Base-by-base conservation (phyloP, 805 yeast genomes). In the Candida mattraensis region DNA sequence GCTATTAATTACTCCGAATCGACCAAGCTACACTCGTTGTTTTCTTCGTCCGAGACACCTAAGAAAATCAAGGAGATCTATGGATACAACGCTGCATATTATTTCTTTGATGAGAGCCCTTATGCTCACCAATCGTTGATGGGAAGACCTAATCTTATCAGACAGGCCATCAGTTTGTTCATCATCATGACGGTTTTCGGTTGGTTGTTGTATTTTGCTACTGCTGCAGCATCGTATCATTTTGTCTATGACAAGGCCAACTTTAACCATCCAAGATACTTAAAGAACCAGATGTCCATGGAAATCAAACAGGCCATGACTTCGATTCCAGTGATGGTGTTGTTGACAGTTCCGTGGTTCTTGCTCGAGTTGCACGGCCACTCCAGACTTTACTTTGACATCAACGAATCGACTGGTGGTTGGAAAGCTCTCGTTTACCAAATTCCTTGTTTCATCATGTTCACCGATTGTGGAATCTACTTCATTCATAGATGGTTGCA, bases 381-480 rank as follows among this genome's bases (percentile, higher is more conserved):
- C 61, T 87, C 97, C 1, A 73, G 69, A 51, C 69, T 93, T 37
- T 89, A 91, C 65, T 76, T 79, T 69, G 66, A 77, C 19, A 64
- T 81, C 21, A 68, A 72, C 45, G 80, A 77, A 33, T 66, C 77
- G 17, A 74, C 73, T 16, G 91, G 89, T 35, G 86, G 87, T 32
- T 73, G 81, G 78, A 69, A 62, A 48, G 78, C 87, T 29, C 51
- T 87, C 25, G 33, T 75, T 10, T 61, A 70, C 41, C 96, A 89
- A 61, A 62, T 82, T 43, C 89, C 93, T 2, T 63, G 74, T 19
- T 91, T 91, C 64, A 74, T 93, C 47, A 74, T 93, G 71, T 93
- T 93, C 62, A 93, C 99, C 2, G 99, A 93, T 65, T 83, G 87
- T 60, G 84, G 91, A 38, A 88, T 93, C 54, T 93, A 93, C 61